phyloP scores from a whole-genome alignment of 2,329 filamentous ascomycete species.

The Phialophora verrucosa region DNA sequence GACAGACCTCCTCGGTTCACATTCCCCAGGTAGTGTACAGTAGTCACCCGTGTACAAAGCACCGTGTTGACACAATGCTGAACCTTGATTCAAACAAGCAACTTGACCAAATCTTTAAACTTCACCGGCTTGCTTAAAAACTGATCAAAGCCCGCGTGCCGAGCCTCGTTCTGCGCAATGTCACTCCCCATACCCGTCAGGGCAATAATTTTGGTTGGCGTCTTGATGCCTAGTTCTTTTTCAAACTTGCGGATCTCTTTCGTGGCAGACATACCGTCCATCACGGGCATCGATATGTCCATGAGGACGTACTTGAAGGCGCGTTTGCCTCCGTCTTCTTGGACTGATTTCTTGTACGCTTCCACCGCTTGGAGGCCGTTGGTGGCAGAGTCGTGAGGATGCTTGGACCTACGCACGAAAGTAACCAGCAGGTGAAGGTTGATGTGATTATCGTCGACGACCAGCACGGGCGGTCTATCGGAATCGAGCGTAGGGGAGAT shows the following conservation, averaged over 20 bases:
- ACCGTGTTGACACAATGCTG: too few species aligned
- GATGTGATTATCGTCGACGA: constrained; percentile 55
- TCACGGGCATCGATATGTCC: constrained; percentile 57
- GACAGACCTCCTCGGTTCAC: too few species aligned
- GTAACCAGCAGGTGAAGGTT: constrained; percentile 54
- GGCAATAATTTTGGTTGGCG: constrained; percentile 51
- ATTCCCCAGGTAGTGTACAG: neutral
- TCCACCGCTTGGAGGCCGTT: constrained; percentile 53
- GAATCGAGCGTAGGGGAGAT: neutral
- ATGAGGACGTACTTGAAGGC: constrained; percentile 56
- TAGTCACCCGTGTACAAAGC: neutral
- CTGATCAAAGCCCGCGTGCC: constrained; percentile 52
- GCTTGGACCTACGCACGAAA: constrained; percentile 49
- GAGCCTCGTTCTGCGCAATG: constrained; percentile 52
- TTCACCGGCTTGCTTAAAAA: constrained; percentile 55
- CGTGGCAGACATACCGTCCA: constrained; percentile 57
- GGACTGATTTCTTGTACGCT: constrained; percentile 40
- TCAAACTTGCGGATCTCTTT: constrained; percentile 53
- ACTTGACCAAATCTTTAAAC: constrained; percentile 31
- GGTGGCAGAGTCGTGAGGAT: constrained; percentile 47
- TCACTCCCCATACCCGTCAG: constrained; percentile 52
- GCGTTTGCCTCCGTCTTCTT: constrained; percentile 42
- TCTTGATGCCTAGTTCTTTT: constrained; percentile 43
- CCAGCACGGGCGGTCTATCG: constrained; percentile 43
- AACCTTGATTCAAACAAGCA: constrained; percentile 28